Conservation (phyloP, 2,329 filamentous ascomycete species). For the Aspergillus sp. region DNA sequence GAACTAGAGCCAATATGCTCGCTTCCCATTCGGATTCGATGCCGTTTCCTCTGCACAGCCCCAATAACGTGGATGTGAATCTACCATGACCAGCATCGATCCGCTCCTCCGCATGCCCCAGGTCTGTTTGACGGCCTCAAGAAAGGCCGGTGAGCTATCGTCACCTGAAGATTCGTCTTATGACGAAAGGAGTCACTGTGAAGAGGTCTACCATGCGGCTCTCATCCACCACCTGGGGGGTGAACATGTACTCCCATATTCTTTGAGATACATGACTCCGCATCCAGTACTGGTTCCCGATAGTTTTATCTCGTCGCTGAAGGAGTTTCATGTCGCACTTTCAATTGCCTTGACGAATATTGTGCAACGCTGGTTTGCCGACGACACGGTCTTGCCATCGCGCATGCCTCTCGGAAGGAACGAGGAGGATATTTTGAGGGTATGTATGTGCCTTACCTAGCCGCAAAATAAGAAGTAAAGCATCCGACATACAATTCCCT, state of each 20-base stretch:
- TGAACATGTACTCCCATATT: not conserved
- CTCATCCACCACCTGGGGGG: not conserved
- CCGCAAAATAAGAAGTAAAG: no score
- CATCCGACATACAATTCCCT: no score
- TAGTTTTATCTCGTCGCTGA: not conserved
- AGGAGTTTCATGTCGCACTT: conserved; percentile 11
- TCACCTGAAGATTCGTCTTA: not conserved
- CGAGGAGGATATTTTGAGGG: conserved; percentile 25
- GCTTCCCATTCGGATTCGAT: not conserved
- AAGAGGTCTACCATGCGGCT: not conserved
- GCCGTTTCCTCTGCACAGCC: not conserved
- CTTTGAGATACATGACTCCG: not conserved
- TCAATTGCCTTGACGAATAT: conserved; percentile 23
- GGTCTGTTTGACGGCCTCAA: not conserved
- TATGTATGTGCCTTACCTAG: not conserved
- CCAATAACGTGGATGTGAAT: not conserved
- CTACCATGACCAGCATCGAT: not conserved
- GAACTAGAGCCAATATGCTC: not conserved
- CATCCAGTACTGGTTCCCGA: not conserved
- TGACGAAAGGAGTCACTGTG: not conserved
- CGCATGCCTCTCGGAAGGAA: conserved; percentile 26
- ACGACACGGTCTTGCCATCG: conserved; percentile 21
- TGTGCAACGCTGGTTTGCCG: conserved; percentile 27
- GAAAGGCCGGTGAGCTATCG: not conserved
- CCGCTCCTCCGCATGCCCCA: not conserved